Evolutionary conservation across 2,329 filamentous ascomycete species (phyloP).

Genomic region (Byssoonygena ceratinophila): DNA sequence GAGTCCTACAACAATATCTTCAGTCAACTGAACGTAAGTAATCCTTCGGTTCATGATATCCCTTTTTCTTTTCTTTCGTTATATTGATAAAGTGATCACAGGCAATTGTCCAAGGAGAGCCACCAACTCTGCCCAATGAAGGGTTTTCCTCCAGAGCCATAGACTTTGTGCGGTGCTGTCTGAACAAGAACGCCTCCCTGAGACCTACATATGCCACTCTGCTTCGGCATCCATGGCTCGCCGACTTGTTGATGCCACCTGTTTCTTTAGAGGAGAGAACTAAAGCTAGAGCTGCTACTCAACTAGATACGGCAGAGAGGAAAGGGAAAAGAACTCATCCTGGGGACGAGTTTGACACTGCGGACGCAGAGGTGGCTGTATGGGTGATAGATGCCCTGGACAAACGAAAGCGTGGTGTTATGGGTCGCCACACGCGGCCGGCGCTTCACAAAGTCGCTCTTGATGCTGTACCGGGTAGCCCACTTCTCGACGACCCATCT

Average conservation of each 20-base stretch:
- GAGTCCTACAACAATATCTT: constrained; percentile 98
- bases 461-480: constrained; percentile 50
- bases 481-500: constrained; percentile 25
- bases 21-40: constrained; percentile 84
- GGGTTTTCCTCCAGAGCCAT: constrained; percentile 69
- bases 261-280: constrained; percentile 58
- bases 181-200: constrained; percentile 84
- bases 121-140: constrained; percentile 69
- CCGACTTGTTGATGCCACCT: constrained; percentile 61
- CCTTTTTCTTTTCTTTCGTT: not conserved
- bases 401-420: constrained; percentile 50
- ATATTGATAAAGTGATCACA: constrained; percentile 31
- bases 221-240: constrained; percentile 80
- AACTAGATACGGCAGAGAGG: constrained; percentile 34
- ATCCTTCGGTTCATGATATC: not conserved
- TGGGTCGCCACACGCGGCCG: constrained; percentile 52
- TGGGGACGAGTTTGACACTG: constrained; percentile 33
- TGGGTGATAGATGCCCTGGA: constrained; percentile 71
- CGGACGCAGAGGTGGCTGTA: constrained; percentile 70
- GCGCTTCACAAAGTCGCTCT: constrained; percentile 80
- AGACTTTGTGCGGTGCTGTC: constrained; percentile 77
- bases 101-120: constrained; percentile 97
- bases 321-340: constrained; percentile 2
- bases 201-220: constrained; percentile 91
- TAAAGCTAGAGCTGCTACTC: constrained; percentile 38